A percentile compares a stretch with the other conserved stretches of the same genome.
Evolutionary conservation across 2,329 filamentous ascomycete genomes (phyloP).

Genomic region (Lomentospora prolificans): DNA sequence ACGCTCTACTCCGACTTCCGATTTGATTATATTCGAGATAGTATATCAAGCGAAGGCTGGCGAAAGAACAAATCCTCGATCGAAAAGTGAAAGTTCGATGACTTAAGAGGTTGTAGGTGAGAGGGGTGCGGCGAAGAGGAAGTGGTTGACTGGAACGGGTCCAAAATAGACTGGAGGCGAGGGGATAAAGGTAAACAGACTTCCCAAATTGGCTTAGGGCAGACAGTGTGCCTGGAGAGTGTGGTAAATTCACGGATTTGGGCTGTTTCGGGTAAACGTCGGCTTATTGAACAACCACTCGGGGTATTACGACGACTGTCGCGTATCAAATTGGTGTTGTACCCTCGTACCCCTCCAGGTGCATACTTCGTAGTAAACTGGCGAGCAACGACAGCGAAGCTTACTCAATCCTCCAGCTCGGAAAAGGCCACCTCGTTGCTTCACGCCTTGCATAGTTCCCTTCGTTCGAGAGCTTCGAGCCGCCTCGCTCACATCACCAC

Average conservation of each 20-base stretch:
- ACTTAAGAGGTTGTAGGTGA: neutral
- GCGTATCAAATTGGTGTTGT: too few species aligned
- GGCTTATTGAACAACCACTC: too few species aligned
- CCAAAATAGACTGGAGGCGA: neutral
- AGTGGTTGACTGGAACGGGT: neutral
- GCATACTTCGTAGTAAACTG: neutral
- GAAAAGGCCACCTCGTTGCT: constrained; percentile 8
- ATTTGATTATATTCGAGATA: neutral
- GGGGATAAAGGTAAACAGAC: constrained; percentile 7
- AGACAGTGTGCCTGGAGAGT: neutral
- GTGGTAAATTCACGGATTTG: too few species aligned
- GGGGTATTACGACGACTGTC: too few species aligned
- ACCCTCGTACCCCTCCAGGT: neutral
- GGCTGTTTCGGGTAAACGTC: constrained; percentile 4
- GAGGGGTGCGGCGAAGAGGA: neutral
- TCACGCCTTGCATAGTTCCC: neutral
- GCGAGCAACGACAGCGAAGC: neutral
- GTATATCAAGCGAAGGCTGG: neutral
- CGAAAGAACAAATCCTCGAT: neutral
- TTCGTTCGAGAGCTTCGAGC: neutral
- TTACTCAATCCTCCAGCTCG: neutral
- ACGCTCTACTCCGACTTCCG: neutral
- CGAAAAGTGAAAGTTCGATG: neutral
- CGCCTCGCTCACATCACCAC: neutral
- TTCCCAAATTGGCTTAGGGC: constrained; percentile 2